Conservation (phyloP, 352 stramenopile species). For the Phytophthora pisi region DNA sequence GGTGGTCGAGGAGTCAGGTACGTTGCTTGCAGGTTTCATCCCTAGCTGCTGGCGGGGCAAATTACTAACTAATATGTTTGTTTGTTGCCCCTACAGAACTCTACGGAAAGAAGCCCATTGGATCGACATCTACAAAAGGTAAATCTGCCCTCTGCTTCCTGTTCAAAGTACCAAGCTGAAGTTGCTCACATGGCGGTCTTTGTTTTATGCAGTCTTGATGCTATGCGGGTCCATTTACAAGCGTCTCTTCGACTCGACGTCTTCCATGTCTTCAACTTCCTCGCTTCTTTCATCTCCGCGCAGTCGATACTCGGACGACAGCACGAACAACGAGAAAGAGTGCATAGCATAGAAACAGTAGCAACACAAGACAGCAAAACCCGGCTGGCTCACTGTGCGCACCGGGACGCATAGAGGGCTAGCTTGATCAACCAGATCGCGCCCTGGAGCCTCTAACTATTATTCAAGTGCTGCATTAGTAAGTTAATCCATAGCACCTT, state of each 20-base stretch:
- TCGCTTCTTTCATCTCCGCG: constrained; percentile 52
- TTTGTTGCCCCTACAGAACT: constrained; percentile 43
- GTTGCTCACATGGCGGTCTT: constrained; percentile 12
- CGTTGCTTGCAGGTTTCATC: constrained; percentile 11
- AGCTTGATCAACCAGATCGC: constrained; percentile 24
- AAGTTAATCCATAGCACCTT: constrained; percentile 28
- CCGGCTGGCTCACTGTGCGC: constrained; percentile 26
- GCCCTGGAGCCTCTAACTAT: constrained; percentile 38
- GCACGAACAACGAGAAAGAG: constrained; percentile 53
- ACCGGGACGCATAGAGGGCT: constrained; percentile 28
- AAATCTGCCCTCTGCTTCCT: background rate
- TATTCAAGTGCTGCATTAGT: constrained; percentile 44
- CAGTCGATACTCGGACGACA: constrained; percentile 58
- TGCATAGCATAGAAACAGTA: constrained; percentile 47
- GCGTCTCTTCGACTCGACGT: constrained; percentile 64
- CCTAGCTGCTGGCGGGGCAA: background rate
- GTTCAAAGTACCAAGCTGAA: background rate
- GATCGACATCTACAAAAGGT: constrained; percentile 73
- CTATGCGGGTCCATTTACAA: constrained; percentile 78
- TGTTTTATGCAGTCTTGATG: constrained; percentile 54
- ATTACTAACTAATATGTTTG: constrained; percentile 31
- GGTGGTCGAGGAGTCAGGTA: constrained; percentile 77
- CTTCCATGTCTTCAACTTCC: constrained; percentile 42
- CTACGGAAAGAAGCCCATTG: constrained; percentile 65
- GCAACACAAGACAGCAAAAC: constrained; percentile 20